A percentile compares a stretch with the other conserved stretches of the same genome.
Evolutionary conservation across 768 basidiomycete species (phyloP).

Genomic region (Suillus spraguei): DNA sequence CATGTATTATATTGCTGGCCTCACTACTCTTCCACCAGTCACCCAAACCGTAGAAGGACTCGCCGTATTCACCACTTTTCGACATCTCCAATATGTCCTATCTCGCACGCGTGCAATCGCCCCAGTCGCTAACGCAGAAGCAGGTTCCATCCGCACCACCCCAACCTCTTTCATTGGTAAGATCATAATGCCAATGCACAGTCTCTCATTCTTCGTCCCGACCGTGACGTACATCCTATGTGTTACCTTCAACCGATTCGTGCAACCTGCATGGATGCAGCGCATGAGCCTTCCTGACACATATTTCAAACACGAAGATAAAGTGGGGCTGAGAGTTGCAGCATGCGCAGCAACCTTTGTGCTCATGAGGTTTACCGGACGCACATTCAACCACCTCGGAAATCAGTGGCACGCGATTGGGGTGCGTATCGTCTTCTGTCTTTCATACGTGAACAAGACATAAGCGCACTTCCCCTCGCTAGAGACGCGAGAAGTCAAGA

Average conservation of each 20-base stretch:
- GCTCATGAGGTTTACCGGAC: slow-evolving; percentile 18
- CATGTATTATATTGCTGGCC: too few species aligned
- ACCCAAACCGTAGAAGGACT: slow-evolving; percentile 22
- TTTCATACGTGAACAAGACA: not conserved
- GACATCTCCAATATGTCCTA: slow-evolving; percentile 23
- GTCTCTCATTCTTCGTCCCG: slow-evolving; percentile 23
- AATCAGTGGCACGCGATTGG: slow-evolving; percentile 32
- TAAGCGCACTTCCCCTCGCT: slow-evolving; percentile 3
- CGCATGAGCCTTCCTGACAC: slow-evolving; percentile 28
- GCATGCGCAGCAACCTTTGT: slow-evolving; percentile 30
- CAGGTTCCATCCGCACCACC: slow-evolving; percentile 20
- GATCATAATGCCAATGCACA: slow-evolving; percentile 32
- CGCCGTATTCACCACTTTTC: slow-evolving; percentile 26
- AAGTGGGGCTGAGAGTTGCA: slow-evolving; percentile 23
- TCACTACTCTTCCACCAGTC: too few species aligned
- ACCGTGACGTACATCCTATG: slow-evolving; percentile 31
- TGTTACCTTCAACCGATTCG: slow-evolving; percentile 30
- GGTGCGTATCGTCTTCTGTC: too few species aligned
- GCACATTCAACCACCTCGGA: slow-evolving; percentile 25
- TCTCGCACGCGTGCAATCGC: slow-evolving; percentile 13
- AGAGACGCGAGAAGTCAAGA: slow-evolving; percentile 34
- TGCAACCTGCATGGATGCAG: slow-evolving; percentile 40
- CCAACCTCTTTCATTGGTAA: slow-evolving; percentile 24
- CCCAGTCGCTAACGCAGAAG: slow-evolving; percentile 15
- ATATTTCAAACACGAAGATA: slow-evolving; percentile 24